A percentile compares a stretch with the other conserved stretches of the same genome.
These are phyloP conservation scores for Stagonosporopsis chrysanthemi DNA, from an alignment of 2,329 filamentous ascomycete genomes.

Conservation along the genomic window DNA sequence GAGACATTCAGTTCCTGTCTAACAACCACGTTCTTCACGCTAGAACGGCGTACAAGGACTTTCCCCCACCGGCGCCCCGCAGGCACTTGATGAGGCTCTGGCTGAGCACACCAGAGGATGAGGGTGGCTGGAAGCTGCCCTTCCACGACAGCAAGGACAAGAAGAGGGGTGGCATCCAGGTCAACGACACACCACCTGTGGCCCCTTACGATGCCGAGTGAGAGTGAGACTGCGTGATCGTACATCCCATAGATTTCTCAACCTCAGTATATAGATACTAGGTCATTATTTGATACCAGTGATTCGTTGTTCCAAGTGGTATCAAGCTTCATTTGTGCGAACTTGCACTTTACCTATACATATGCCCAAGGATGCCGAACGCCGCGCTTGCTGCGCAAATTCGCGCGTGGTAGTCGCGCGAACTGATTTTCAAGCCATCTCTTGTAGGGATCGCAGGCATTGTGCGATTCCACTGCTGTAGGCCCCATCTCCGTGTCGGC, in stretches of 20 bases:
- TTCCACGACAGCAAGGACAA: conserved; percentile 82
- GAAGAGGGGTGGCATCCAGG: conserved; percentile 89
- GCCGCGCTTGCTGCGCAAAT: conserved; percentile 29
- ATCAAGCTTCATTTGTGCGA: conserved; percentile 37
- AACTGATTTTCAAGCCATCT: conserved; percentile 29
- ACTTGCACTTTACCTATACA: conserved; percentile 26
- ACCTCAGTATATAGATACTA: conserved; percentile 13
- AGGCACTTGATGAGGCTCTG: conserved; percentile 84
- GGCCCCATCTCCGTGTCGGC: conserved; percentile 9
- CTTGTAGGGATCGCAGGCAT: conserved; percentile 25
- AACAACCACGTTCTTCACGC: conserved; percentile 85
- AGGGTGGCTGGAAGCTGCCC: conserved; percentile 86
- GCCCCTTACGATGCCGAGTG: conserved; percentile 81
- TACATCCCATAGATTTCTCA: conserved; percentile 9
- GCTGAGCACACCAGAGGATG: conserved; percentile 80
- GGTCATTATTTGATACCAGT: conserved; percentile 2
- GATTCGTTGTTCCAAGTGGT: conserved; percentile 25
- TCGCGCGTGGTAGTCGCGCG: conserved; percentile 20
- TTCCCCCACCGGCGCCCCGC: conserved; percentile 71
- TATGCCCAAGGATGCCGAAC: conserved; percentile 26
- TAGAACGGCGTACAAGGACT: conserved; percentile 79
- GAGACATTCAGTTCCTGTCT: conserved; percentile 86
- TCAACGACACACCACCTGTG: conserved; percentile 78
- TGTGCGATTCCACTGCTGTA: conserved; percentile 26
- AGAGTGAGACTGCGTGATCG: conserved; percentile 1